These are phyloP conservation scores for Dictyostelium discoideum DNA, from an alignment of 78 protist genomes.

Conservation along the genomic window DNA sequence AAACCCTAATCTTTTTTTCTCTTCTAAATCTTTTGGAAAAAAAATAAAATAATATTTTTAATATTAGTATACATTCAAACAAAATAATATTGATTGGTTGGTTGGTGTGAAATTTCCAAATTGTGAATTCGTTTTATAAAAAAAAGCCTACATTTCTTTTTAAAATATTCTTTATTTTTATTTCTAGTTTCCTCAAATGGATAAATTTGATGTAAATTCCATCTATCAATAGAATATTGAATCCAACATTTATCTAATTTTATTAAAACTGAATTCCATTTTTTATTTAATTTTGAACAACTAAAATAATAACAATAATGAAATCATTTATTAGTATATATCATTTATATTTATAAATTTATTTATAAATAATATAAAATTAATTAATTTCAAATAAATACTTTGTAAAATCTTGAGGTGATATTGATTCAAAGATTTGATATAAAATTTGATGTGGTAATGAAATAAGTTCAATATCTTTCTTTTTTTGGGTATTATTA, in stretches of 20 bases:
- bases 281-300: not conserved
- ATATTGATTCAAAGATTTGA: slow-evolving; percentile 24
- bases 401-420: slow-evolving; percentile 41
- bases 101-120: too few species aligned
- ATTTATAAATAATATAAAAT: not conserved
- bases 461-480: slow-evolving; percentile 16
- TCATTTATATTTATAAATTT: too few species aligned
- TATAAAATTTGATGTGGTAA: slow-evolving; percentile 31
- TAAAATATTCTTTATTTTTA: slow-evolving; percentile 4
- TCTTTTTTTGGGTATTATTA: not conserved
- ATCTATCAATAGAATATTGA: slow-evolving; percentile 9
- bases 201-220: not conserved
- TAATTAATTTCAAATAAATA: not conserved
- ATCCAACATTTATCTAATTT: slow-evolving; percentile 58
- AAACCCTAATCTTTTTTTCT: slow-evolving; percentile 64
- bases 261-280: slow-evolving; percentile 26
- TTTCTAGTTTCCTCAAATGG: not conserved
- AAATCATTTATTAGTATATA: not conserved
- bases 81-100: too few species aligned
- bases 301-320: not conserved
- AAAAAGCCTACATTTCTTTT: not conserved
- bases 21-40: slow-evolving; percentile 10
- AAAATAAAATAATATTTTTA: too few species aligned
- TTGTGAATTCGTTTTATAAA: too few species aligned
- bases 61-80: not conserved